Conservation (phyloP, 140 eudicot genomes). For the Cichorium intybus region DNA sequence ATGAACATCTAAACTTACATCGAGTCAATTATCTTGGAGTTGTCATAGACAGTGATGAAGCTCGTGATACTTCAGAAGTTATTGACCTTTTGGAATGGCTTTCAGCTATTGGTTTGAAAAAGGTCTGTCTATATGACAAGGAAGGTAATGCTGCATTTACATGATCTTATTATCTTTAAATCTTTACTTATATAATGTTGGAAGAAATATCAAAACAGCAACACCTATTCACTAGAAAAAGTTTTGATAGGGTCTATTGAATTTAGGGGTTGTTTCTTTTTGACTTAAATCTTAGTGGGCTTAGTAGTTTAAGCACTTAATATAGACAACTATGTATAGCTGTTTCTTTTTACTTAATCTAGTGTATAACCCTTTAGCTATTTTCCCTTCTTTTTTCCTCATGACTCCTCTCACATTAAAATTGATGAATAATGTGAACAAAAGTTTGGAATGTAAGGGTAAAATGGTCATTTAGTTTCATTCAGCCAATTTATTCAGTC, state of each 20-base stretch:
- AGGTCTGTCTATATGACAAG: slow-evolving; percentile 66
- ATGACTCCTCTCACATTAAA: no score
- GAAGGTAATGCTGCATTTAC: slow-evolving; percentile 58
- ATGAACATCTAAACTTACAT: slow-evolving; percentile 41
- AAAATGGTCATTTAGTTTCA: no score
- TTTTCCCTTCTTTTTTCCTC: no score
- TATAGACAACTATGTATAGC: no score
- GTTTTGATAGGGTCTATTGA: not conserved
- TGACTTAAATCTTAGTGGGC: no score
- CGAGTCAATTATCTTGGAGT: slow-evolving; percentile 63
- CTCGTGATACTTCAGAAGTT: slow-evolving; percentile 51
- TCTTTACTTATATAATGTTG: not conserved
- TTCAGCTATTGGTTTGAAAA: slow-evolving; percentile 51
- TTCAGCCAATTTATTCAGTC: no score
- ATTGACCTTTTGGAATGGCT: slow-evolving; percentile 64
- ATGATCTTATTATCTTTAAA: not conserved
- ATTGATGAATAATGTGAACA: no score
- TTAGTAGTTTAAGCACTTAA: no score
- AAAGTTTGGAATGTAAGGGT: no score
- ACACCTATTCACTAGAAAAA: not conserved
- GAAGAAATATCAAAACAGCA: not conserved
- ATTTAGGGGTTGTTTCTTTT: not conserved
- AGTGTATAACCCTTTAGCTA: no score
- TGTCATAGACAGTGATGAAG: slow-evolving; percentile 82
- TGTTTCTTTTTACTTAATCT: no score